These are phyloP conservation scores for Fragilariopsis cylindrus DNA, from an alignment of 108 stramenopile genomes.

Conservation along the genomic window DNA sequence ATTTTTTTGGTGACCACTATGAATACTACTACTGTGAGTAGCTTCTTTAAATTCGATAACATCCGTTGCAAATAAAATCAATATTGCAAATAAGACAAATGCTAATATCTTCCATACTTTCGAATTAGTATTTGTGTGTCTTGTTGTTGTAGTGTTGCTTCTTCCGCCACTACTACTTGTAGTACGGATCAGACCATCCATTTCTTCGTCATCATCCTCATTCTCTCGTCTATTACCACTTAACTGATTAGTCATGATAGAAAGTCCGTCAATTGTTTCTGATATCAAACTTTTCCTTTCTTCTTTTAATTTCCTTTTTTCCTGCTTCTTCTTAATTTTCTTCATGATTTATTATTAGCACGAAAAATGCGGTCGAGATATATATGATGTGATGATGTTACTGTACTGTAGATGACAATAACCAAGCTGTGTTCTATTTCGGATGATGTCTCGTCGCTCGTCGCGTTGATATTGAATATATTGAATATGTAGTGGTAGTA, in stretches of 20 bases:
- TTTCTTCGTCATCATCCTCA: not conserved
- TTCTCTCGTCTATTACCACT: too few relatives aligned
- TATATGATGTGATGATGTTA: too few relatives aligned
- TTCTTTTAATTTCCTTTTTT: not conserved
- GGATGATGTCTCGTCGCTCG: too few relatives aligned
- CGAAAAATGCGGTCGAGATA: too few relatives aligned
- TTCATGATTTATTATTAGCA: not conserved
- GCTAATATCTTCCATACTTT: slow-evolving; percentile 11
- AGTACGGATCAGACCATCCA: slow-evolving; percentile 1
- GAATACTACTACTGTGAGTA: not conserved
- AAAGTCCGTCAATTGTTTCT: not conserved
- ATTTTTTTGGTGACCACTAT: too few relatives aligned
- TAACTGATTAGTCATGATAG: not conserved
- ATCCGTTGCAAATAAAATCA: slow-evolving; percentile 5
- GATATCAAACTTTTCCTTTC: not conserved
- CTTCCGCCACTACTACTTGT: not conserved
- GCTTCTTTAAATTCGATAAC: slow-evolving; percentile 6
- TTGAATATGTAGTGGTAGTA: too few relatives aligned
- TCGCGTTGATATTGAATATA: too few relatives aligned
- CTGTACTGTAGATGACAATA: too few relatives aligned
- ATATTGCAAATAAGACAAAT: not conserved
- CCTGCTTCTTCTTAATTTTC: not conserved
- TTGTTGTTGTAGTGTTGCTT: not conserved
- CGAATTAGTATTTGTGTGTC: not conserved
- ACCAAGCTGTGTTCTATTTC: too few relatives aligned